Base-by-base conservation (phyloP, 495 filamentous ascomycete genomes). In the Xylaria intraflava region DNA sequence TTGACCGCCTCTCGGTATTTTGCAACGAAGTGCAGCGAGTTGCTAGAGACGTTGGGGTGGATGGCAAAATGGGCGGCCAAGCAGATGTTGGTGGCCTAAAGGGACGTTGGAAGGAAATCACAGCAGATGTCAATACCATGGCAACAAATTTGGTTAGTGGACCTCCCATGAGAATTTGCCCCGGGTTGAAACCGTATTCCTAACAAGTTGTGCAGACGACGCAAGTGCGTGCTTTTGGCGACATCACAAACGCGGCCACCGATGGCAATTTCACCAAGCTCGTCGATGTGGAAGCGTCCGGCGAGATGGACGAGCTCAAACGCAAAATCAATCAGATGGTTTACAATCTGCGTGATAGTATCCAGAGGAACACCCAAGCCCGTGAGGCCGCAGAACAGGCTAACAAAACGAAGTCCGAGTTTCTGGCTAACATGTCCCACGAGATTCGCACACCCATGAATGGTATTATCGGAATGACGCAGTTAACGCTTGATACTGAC, bases 261-360 rank as follows among this genome's bases (percentile, higher is more conserved):
- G 90, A 95, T 60, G 93, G 93, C 51, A 90, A 99, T 70, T 97
- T 99, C 70, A 92, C 89, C 26, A 91, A 96, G 62, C 80, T 94
- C 39, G 94, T 99, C 60, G 95, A 90, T n/a, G 92, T 99, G 41
- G 92, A 95, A 66, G 94, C 93, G 23, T 95, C 92, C 6, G 93
- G 93, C 54, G 93, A 99, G 69, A 97, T 99, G 93, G 94, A 96
- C 72, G 92, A 96, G 62, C 78, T 99, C 64, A 99, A 99, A 72
- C 84, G 90, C 48, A 97, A 97, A 76, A 99, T 99, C 77, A 99
- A 97, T 61, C 88, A 93, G 73, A 99, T 99, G 93, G 89, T 99
- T 46, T 91, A 85, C 68, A 95, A 95, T 65, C 71, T 99, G 55
- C 78, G 92, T 52, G 93, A 97, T 69, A 93, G 88, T 80, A 96